These are phyloP conservation scores for Pinus albicaulis DNA, from an alignment of 75 land plant species.

Conservation along the genomic window DNA sequence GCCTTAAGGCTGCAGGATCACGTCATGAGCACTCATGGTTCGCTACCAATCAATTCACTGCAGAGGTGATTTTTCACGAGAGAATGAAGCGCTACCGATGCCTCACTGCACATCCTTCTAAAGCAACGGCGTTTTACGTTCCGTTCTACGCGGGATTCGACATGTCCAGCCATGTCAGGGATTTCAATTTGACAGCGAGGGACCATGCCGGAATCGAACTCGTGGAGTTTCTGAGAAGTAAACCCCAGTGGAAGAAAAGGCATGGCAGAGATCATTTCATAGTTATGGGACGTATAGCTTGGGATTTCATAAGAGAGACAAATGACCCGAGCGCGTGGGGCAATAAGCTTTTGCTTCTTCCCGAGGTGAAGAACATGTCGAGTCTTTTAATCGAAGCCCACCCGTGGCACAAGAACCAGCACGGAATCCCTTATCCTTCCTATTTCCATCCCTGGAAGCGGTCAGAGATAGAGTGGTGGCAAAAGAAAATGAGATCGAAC, in stretches of 20 bases:
- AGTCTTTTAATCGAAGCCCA: conserved; percentile 50
- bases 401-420: conserved; percentile 42
- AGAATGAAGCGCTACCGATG: conserved; percentile 58
- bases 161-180: conserved; percentile 41
- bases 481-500: conserved; percentile 17
- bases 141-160: conserved; percentile 78
- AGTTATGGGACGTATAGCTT: conserved; percentile 58
- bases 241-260: conserved; percentile 30
- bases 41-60: conserved; percentile 59
- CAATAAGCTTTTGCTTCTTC: conserved; percentile 37
- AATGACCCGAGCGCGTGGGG: conserved; percentile 30
- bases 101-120: conserved; percentile 39
- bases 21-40: conserved; percentile 21
- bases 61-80: conserved; percentile 70
- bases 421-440: conserved; percentile 74
- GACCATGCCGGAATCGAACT: conserved; percentile 35
- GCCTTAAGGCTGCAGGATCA: too few relatives aligned
- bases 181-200: conserved; percentile 15
- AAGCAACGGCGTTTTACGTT: conserved; percentile 56
- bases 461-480: conserved; percentile 53
- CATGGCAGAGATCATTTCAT: conserved; percentile 65
- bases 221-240: conserved; percentile 23
- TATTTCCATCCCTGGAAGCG: conserved; percentile 60
- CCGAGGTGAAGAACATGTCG: conserved; percentile 45
- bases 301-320: conserved; percentile 61